These are phyloP conservation scores for Clathrospora elynae DNA, from an alignment of 2,329 filamentous ascomycete species.

Conservation along the genomic window DNA sequence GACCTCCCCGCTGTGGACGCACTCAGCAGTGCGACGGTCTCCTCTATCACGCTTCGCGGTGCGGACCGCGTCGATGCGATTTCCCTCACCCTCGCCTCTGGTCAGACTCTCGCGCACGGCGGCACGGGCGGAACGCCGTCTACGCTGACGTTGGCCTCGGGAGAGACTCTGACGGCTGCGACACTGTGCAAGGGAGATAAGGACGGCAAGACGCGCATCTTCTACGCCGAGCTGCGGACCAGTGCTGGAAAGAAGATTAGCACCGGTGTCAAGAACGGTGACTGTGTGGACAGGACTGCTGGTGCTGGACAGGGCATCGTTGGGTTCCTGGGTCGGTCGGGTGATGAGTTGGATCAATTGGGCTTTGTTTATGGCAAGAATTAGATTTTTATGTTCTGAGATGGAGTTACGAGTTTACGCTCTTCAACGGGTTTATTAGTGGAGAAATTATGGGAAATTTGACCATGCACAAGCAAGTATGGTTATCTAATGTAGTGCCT, in stretches of 20 bases:
- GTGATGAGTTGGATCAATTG: slow-evolving; percentile 62
- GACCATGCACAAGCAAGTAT: too few species aligned
- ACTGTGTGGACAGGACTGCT: slow-evolving; percentile 56
- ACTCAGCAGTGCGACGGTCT: slow-evolving; percentile 41
- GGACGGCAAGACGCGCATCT: slow-evolving; percentile 56
- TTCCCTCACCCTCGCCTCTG: slow-evolving; percentile 55
- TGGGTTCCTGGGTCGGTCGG: slow-evolving; percentile 59
- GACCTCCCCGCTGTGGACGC: slow-evolving; percentile 54
- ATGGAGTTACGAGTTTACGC: not conserved
- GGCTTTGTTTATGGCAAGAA: slow-evolving; percentile 43
- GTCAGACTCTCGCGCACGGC: slow-evolving; percentile 58
- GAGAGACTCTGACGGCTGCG: slow-evolving; percentile 58
- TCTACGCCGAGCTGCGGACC: slow-evolving; percentile 62
- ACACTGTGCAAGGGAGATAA: slow-evolving; percentile 59
- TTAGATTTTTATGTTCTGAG: not conserved
- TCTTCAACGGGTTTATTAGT: not conserved
- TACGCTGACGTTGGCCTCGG: slow-evolving; percentile 52
- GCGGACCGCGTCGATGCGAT: slow-evolving; percentile 58
- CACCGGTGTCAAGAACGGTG: slow-evolving; percentile 54
- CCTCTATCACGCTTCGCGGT: slow-evolving; percentile 55
- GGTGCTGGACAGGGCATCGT: slow-evolving; percentile 59
- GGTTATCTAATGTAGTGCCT: too few species aligned
- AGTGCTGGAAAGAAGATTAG: slow-evolving; percentile 55
- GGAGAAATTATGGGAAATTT: too few species aligned
- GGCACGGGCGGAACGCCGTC: slow-evolving; percentile 56